Evolutionary conservation across 768 basidiomycete species (phyloP).

Genomic region (Dioszegia crocea): DNA sequence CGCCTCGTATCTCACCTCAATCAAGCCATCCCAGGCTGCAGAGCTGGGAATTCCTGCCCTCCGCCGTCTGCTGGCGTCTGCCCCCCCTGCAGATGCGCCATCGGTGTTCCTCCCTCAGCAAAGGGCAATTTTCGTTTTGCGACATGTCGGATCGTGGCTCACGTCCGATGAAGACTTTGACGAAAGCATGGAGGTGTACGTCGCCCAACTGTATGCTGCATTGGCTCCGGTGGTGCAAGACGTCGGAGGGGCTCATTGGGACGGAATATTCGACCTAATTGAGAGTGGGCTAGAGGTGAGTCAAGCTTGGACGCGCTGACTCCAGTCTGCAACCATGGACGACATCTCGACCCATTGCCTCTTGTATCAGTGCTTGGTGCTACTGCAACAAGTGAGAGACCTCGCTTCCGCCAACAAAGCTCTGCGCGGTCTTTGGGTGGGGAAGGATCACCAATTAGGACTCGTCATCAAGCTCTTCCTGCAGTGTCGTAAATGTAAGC

Average conservation of each 20-base stretch:
- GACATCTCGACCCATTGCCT: slow-evolving; percentile 61
- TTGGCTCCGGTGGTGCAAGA: slow-evolving; percentile 84
- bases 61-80: slow-evolving; percentile 64
- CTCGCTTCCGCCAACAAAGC: slow-evolving; percentile 67
- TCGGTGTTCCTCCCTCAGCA: slow-evolving; percentile 77
- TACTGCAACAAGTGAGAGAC: slow-evolving; percentile 68
- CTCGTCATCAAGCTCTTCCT: slow-evolving; percentile 63
- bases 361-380: slow-evolving; percentile 65
- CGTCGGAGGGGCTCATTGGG: slow-evolving; percentile 85
- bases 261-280: slow-evolving; percentile 79
- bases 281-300: slow-evolving; percentile 83
- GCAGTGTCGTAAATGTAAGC: slow-evolving; percentile 38
- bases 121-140: slow-evolving; percentile 79
- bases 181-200: slow-evolving; percentile 72
- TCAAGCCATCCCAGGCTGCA: slow-evolving; percentile 62
- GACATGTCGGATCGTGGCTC: slow-evolving; percentile 81
- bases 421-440: slow-evolving; percentile 66
- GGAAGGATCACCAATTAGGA: slow-evolving; percentile 56
- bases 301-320: slow-evolving; percentile 2
- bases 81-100: slow-evolving; percentile 74
- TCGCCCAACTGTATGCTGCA: slow-evolving; percentile 68
- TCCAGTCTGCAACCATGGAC: slow-evolving; percentile 51
- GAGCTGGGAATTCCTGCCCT: slow-evolving; percentile 66
- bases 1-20: slow-evolving; percentile 70
- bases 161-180: slow-evolving; percentile 57